phyloP scores from a whole-genome alignment of 2,329 filamentous ascomycete genomes.

The Remersonia thermophila region DNA sequence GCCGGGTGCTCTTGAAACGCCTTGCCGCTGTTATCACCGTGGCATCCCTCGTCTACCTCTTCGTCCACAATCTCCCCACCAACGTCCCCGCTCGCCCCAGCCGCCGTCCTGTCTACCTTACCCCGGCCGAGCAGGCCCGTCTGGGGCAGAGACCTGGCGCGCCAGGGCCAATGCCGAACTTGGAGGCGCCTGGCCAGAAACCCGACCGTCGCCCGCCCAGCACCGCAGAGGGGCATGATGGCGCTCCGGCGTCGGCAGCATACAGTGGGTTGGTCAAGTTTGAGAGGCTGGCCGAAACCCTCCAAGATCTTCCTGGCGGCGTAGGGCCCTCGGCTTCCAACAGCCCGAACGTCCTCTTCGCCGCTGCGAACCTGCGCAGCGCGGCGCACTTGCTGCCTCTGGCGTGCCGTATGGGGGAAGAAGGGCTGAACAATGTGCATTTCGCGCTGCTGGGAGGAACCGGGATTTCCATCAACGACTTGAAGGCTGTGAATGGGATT shows the following conservation, averaged over 20 bases:
- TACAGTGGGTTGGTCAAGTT: constrained; percentile 64
- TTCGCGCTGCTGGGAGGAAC: constrained; percentile 67
- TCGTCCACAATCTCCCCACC: constrained; percentile 50
- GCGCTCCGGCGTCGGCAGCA: too few species aligned
- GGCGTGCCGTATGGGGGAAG: constrained; percentile 71
- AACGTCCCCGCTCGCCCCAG: constrained; percentile 27
- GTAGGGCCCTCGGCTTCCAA: constrained; percentile 35
- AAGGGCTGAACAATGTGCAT: constrained; percentile 63
- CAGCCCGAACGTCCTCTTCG: constrained; percentile 69
- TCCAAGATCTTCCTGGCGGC: constrained; percentile 47
- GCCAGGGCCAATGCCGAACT: too few species aligned
- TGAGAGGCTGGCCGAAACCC: constrained; percentile 47
- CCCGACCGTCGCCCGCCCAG: too few species aligned
- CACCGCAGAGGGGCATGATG: too few species aligned
- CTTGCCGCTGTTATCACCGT: constrained; percentile 34
- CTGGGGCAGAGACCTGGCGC: too few species aligned
- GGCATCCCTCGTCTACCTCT: constrained; percentile 45
- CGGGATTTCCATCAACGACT: constrained; percentile 53
- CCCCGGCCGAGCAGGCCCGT: constrained; percentile 4
- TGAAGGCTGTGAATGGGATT: constrained; percentile 72
- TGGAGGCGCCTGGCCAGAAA: too few species aligned
- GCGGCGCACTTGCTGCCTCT: constrained; percentile 62
- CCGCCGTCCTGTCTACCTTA: constrained; percentile 27
- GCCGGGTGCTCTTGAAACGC: constrained; percentile 36
- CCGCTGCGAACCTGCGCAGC: constrained; percentile 61